Evolutionary conservation across 495 filamentous ascomycete genomes (phyloP).

Genomic region (Cercophora newfieldiana): DNA sequence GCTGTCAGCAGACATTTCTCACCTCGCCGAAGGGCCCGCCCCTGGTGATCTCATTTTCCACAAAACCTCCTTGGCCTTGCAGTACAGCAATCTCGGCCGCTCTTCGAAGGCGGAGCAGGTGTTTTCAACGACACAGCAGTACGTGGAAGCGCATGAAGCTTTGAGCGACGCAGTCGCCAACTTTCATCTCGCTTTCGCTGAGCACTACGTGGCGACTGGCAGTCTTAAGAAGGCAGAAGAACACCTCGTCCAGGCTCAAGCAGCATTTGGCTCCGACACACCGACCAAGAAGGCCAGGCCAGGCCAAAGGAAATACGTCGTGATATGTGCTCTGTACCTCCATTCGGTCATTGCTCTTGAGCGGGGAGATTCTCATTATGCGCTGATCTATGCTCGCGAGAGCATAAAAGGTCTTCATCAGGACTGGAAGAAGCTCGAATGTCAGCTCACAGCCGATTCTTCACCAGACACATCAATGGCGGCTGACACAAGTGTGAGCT

Average conservation of each 20-base stretch:
- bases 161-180: conserved; percentile 42
- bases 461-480: conserved; percentile 36
- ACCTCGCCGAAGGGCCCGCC: conserved; percentile 52
- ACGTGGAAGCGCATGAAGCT: conserved; percentile 22
- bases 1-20: conserved; percentile 51
- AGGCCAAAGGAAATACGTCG: conserved; percentile 40
- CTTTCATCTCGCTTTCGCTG: conserved; percentile 70
- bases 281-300: conserved; percentile 19
- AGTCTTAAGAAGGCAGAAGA: conserved; percentile 59
- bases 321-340: conserved; percentile 56
- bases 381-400: conserved; percentile 65
- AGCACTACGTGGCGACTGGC: conserved; percentile 70
- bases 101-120: conserved; percentile 68
- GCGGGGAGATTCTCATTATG: conserved; percentile 61
- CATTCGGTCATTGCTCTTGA: conserved; percentile 65
- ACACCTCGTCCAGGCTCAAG: conserved; percentile 39
- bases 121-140: conserved; percentile 57
- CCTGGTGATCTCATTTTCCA: conserved; percentile 59
- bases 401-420: conserved; percentile 66
- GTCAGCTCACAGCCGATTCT: conserved; percentile 27
- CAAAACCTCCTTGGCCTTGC: conserved; percentile 62
- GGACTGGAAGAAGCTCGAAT: conserved; percentile 69
- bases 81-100: conserved; percentile 77
- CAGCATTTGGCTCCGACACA: conserved; percentile 28
- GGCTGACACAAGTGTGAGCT: conserved; percentile 28